Base-by-base conservation (phyloP, 257 asterid genomes). In the Solanum pennellii region DNA sequence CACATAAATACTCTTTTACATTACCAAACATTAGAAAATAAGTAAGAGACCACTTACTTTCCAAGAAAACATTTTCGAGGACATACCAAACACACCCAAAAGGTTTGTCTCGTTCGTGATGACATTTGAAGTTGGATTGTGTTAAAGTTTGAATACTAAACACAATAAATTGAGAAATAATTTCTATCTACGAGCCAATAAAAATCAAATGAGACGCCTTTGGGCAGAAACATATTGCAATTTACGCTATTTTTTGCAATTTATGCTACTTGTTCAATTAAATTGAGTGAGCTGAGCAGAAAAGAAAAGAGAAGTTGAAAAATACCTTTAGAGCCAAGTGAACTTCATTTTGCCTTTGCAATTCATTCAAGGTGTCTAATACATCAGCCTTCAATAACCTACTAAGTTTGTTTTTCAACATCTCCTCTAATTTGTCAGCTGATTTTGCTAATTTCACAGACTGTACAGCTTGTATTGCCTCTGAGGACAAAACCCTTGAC, bases 381-480 rank as follows among this genome's bases (percentile, higher is more conserved):
- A 95, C 90, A 87, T 95, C 98, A 85, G 92, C 93, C 90, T 93
- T 95, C 90, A 95, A 87, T 84, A 95, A 95, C 92, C 98, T 92
- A 89, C 88, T 72, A 86, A 95, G 88, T 88, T 90, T 92, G 79
- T 16, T 89, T 87, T 52, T 59, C 86, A 94, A 91, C 41, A 94
- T 92, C 3, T 86, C 91, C 59, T 91, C 92, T 89, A 94, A 74
- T 87, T 88, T 92, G 31, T 91, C 71, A 44, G 93, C 83, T 25
- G 95, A 92, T 29, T 87, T 91, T 3, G 98, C 94, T 91, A 95
- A 84, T 90, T 94, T 95, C 86, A 94, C 83, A 47, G 95, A 93
- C 35, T 95, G 97, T 18, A 95, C 97, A n/a, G 93, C 97, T 86
- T 92, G 97, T 86, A 95, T 94, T 12, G 98, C 92, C 86, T 95